These are phyloP conservation scores for Lepidium aucheri DNA, from an alignment of 345 rosid species.

Conservation along the genomic window DNA sequence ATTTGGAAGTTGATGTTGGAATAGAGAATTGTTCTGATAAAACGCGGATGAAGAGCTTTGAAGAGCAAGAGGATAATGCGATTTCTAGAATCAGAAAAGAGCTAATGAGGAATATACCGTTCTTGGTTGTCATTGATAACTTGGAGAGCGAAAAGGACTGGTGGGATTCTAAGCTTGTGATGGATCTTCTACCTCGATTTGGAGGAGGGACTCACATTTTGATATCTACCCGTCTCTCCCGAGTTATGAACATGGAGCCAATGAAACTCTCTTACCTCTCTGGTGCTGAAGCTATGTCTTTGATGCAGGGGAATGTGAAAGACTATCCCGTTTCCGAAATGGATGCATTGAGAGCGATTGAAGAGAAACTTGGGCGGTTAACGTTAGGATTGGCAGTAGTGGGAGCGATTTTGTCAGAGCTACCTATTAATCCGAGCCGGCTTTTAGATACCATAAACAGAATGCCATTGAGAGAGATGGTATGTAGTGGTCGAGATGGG, in stretches of 20 bases:
- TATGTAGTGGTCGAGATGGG: slow-evolving; percentile 51
- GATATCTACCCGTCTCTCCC: slow-evolving; percentile 64
- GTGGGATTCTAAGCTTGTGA: slow-evolving; percentile 87
- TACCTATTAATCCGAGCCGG: slow-evolving; percentile 84
- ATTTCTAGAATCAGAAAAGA: slow-evolving; percentile 64
- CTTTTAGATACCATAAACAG: slow-evolving; percentile 77
- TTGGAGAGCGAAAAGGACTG: slow-evolving; percentile 93
- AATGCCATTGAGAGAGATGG: slow-evolving; percentile 66
- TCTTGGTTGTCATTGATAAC: slow-evolving; percentile 79
- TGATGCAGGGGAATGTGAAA: slow-evolving; percentile 70
- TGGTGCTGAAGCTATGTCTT: slow-evolving; percentile 70
- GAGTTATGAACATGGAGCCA: slow-evolving; percentile 85
- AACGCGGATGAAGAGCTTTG: slow-evolving; percentile 60
- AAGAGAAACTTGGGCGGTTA: slow-evolving; percentile 78
- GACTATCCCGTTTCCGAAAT: slow-evolving; percentile 60
- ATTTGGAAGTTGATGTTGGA: slow-evolving; percentile 77
- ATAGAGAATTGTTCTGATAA: slow-evolving; percentile 52
- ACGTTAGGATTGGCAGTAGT: slow-evolving; percentile 73
- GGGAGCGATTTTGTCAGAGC: slow-evolving; percentile 80
- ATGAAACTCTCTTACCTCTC: slow-evolving; percentile 72
- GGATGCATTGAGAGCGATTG: slow-evolving; percentile 64
- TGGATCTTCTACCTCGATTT: slow-evolving; percentile 97
- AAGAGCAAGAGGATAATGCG: slow-evolving; percentile 90
- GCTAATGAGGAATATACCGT: slow-evolving; percentile 88
- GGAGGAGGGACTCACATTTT: slow-evolving; percentile 90